phyloP scores from a whole-genome alignment of 2,329 filamentous ascomycete species.

The Clonostachys rosea region DNA sequence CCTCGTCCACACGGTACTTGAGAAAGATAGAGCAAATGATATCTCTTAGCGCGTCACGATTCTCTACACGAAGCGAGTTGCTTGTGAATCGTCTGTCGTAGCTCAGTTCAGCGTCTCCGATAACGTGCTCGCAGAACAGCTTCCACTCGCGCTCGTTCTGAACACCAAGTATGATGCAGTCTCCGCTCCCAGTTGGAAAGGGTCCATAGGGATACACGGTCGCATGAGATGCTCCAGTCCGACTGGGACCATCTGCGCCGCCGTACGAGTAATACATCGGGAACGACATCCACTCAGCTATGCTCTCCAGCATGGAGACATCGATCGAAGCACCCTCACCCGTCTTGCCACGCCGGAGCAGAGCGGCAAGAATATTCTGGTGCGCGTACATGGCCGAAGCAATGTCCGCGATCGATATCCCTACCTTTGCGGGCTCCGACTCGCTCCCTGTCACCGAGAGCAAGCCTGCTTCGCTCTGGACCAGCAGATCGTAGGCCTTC shows the following conservation, averaged over 20 bases:
- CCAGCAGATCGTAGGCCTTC: slow-evolving; percentile 50
- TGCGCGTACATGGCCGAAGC: slow-evolving; percentile 47
- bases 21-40: slow-evolving; percentile 40
- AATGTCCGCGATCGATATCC: slow-evolving; percentile 50
- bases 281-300: slow-evolving; percentile 56
- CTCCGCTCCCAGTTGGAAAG: slow-evolving; percentile 40
- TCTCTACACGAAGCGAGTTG: slow-evolving; percentile 38
- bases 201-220: slow-evolving; percentile 53
- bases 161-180: slow-evolving; percentile 49
- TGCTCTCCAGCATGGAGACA: slow-evolving; percentile 53
- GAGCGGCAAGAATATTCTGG: slow-evolving; percentile 41
- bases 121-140: slow-evolving; percentile 39
- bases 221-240: slow-evolving; percentile 46
- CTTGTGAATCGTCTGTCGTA: slow-evolving; percentile 39
- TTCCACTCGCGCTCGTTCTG: slow-evolving; percentile 54
- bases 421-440: slow-evolving; percentile 40
- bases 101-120: slow-evolving; percentile 32
- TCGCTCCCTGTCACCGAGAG: slow-evolving; percentile 43
- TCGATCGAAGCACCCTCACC: slow-evolving; percentile 44
- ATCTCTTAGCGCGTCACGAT: slow-evolving; percentile 35
- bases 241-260: slow-evolving; percentile 31
- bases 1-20: slow-evolving; percentile 26
- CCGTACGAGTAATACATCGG: slow-evolving; percentile 49
- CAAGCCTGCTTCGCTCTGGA: slow-evolving; percentile 49
- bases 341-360: slow-evolving; percentile 42